Conservation (phyloP, 305 asterid species). For the Ilex paraguariensis region DNA sequence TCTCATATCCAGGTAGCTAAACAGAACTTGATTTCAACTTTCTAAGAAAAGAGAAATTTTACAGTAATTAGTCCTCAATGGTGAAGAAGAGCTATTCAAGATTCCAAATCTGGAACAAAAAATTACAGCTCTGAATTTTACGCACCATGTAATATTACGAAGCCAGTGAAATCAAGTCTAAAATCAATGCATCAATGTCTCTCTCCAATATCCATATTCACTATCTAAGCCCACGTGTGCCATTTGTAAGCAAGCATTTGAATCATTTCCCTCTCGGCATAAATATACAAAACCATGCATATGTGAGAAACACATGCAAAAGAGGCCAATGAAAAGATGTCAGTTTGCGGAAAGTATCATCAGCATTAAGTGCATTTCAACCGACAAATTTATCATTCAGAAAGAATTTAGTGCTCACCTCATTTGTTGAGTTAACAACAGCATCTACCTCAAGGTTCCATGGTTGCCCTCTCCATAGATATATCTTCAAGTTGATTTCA, state of each 20-base stretch:
- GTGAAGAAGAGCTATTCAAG: background rate
- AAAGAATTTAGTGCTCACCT: conserved; percentile 41
- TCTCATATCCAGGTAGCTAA: no score
- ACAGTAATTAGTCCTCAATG: no score
- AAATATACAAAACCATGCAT: background rate
- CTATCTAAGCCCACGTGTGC: background rate
- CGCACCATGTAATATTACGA: background rate
- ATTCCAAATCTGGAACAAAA: background rate
- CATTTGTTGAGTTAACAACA: conserved; percentile 91
- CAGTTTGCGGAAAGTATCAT: background rate
- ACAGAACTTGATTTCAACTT: no score
- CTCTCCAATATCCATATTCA: background rate
- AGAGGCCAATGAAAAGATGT: background rate
- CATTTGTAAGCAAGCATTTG: background rate
- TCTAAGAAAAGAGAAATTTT: no score
- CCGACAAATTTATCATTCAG: background rate
- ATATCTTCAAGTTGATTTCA: conserved; percentile 70
- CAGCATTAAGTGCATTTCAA: background rate
- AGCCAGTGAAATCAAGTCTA: background rate
- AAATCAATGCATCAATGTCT: background rate
- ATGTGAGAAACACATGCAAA: background rate
- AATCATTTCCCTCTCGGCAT: background rate
- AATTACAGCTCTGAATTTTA: background rate
- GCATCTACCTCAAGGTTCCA: conserved; percentile 97
- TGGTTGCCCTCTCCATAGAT: conserved; percentile 90